Evolutionary conservation across 176 grass and related monocot species (phyloP).

Genomic region (Cenchrus fungigraminus): DNA sequence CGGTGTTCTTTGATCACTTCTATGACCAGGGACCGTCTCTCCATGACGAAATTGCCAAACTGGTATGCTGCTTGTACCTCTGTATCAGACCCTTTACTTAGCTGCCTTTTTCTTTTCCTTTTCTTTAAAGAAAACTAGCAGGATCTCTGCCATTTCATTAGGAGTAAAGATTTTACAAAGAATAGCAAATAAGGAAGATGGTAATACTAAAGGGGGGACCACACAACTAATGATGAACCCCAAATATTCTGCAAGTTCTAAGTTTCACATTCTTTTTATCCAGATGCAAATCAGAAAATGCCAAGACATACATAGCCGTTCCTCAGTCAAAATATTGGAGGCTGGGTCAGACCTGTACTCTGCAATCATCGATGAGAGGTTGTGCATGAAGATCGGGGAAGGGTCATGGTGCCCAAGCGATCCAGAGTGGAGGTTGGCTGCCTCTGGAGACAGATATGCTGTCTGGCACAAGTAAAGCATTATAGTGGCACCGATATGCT

Average conservation of each 20-base stretch:
- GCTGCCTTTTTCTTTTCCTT: background rate
- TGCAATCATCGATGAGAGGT: conserved; percentile 68
- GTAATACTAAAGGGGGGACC: background rate
- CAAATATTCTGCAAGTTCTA: conserved; percentile 11
- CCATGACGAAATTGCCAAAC: conserved; percentile 72
- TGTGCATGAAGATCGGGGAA: conserved; percentile 91
- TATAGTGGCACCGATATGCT: background rate
- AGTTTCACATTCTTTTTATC: conserved; percentile 32
- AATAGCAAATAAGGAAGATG: background rate
- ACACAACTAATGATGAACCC: background rate
- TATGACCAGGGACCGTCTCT: conserved; percentile 64
- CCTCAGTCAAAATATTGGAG: conserved; percentile 80
- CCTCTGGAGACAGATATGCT: conserved; percentile 76
- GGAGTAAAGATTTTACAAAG: background rate
- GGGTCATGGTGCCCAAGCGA: conserved; percentile 75
- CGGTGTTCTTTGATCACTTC: conserved; percentile 91
- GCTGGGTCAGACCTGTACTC: conserved; percentile 72
- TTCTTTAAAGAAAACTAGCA: background rate
- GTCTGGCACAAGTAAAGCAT: conserved; percentile 82
- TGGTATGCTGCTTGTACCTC: conserved; percentile 57
- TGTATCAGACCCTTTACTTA: background rate
- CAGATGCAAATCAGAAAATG: conserved; percentile 81
- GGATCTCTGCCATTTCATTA: background rate
- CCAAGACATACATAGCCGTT: conserved; percentile 91
- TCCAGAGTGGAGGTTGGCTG: conserved; percentile 65